Evolutionary conservation across 176 grass and related monocot genomes (phyloP).

Genomic region (Triticum aestivum): DNA sequence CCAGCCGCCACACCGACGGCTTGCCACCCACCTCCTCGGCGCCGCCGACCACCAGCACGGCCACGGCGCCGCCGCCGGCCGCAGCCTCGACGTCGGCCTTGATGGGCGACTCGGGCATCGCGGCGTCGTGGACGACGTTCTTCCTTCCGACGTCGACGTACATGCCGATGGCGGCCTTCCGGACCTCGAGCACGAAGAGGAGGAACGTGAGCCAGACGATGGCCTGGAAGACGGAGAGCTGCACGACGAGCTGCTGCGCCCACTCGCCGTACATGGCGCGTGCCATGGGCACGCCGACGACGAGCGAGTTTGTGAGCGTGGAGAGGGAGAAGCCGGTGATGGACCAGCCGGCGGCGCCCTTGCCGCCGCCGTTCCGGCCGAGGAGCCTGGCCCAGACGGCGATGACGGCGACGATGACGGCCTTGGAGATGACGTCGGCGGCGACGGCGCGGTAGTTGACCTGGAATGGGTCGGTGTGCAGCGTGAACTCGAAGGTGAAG

Average conservation of each 20-base stretch:
- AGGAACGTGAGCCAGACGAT: slow-evolving; percentile 75
- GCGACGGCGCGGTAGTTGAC: slow-evolving; percentile 85
- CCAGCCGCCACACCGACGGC: slow-evolving; percentile 59
- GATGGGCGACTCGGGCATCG: not conserved
- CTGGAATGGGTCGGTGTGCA: slow-evolving; percentile 88
- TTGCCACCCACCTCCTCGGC: not conserved
- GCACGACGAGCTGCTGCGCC: slow-evolving; percentile 94
- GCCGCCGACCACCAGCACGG: not conserved
- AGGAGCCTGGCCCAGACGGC: slow-evolving; percentile 57
- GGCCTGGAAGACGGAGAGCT: slow-evolving; percentile 84
- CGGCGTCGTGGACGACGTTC: not conserved
- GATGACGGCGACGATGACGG: slow-evolving; percentile 51
- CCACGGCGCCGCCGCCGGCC: too few species aligned
- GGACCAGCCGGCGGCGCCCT: slow-evolving; percentile 61
- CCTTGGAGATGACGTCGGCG: slow-evolving; percentile 89
- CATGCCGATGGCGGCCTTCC: slow-evolving; percentile 59
- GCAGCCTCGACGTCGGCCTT: slow-evolving; percentile 17
- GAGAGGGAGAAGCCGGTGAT: slow-evolving; percentile 80
- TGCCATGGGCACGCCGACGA: slow-evolving; percentile 80
- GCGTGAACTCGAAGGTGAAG: slow-evolving; percentile 95
- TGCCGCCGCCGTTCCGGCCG: slow-evolving; percentile 38
- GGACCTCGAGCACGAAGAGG: slow-evolving; percentile 85
- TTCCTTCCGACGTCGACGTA: slow-evolving; percentile 10
- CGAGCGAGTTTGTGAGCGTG: slow-evolving; percentile 80
- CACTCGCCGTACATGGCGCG: slow-evolving; percentile 91